phyloP scores from a whole-genome alignment of 768 basidiomycete species.

The Arthromyces matolae region DNA sequence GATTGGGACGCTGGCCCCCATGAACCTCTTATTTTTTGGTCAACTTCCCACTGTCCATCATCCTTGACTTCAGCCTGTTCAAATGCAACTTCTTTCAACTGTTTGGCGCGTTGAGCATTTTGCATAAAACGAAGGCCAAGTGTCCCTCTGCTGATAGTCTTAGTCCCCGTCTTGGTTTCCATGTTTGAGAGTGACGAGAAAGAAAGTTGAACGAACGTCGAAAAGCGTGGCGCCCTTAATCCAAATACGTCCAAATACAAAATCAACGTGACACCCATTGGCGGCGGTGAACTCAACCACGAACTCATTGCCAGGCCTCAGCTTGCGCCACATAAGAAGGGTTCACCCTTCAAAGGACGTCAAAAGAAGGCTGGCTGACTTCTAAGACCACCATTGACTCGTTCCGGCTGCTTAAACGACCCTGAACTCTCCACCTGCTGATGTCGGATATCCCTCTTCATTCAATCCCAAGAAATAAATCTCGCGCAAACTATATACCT shows the following conservation, averaged over 20 bases:
- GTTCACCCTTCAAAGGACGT: neutral
- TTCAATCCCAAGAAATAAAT: conserved; percentile 50
- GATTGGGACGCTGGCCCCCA: conserved; percentile 37
- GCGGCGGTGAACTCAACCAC: neutral
- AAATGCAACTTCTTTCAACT: conserved; percentile 43
- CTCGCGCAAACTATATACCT: conserved; percentile 45
- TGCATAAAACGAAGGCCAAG: conserved; percentile 72
- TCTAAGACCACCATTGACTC: neutral
- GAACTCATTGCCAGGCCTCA: neutral
- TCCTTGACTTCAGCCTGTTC: conserved; percentile 56
- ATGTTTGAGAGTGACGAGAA: conserved; percentile 14
- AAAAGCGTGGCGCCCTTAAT: neutral
- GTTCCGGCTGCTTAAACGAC: neutral
- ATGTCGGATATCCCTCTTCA: conserved; percentile 77
- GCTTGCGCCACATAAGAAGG: conserved; percentile 1
- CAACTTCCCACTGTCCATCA: conserved; percentile 63
- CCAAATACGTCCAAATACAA: conserved; percentile 10
- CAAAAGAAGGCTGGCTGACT: neutral
- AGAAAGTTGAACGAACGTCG: neutral
- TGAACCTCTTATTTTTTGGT: conserved; percentile 47
- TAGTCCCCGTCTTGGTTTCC: conserved; percentile 28
- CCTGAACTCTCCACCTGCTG: conserved; percentile 1
- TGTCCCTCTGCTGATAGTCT: conserved; percentile 60
- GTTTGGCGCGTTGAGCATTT: conserved; percentile 57
- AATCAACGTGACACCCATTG: neutral